Conservation (phyloP, 2,329 filamentous ascomycete genomes). For the Dendryphion nanum region DNA sequence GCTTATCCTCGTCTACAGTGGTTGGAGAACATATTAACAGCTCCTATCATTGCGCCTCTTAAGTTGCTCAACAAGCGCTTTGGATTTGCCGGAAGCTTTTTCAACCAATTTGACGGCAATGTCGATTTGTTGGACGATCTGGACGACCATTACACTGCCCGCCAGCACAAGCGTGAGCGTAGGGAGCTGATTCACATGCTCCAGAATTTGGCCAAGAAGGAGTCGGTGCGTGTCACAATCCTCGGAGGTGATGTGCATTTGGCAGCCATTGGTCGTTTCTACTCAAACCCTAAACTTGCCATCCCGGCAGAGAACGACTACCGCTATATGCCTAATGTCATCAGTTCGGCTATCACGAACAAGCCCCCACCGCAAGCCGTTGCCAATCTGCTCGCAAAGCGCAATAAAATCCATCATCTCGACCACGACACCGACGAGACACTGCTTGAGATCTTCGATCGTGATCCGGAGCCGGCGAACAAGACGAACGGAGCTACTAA, state of each 20-base stretch:
- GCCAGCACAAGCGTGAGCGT: constrained; percentile 87
- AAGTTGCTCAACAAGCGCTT: constrained; percentile 90
- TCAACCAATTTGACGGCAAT: constrained; percentile 88
- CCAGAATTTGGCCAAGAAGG: constrained; percentile 57
- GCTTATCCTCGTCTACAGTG: constrained; percentile 76
- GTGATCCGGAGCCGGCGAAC: constrained; percentile 49
- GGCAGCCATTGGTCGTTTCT: constrained; percentile 63
- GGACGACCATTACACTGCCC: constrained; percentile 79
- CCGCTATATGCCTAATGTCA: constrained; percentile 63
- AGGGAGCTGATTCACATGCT: constrained; percentile 66
- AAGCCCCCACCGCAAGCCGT: constrained; percentile 65
- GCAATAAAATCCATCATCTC: constrained; percentile 66
- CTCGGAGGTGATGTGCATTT: constrained; percentile 65
- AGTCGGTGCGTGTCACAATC: constrained; percentile 60
- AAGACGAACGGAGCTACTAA: constrained; percentile 16
- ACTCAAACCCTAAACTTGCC: constrained; percentile 57
- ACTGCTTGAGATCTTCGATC: constrained; percentile 61
- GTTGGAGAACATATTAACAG: constrained; percentile 88
- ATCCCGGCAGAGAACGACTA: constrained; percentile 59
- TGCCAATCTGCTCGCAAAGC: constrained; percentile 60
- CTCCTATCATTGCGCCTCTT: constrained; percentile 82
- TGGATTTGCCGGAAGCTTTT: constrained; percentile 78
- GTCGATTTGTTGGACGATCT: constrained; percentile 65
- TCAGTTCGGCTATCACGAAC: constrained; percentile 66
- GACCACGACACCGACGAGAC: constrained; percentile 64